Evolutionary conservation across 164 flowering plant species (phyloP), one percentile per base, ranked within the genome.

Genomic region (Stephania cephalantha): DNA sequence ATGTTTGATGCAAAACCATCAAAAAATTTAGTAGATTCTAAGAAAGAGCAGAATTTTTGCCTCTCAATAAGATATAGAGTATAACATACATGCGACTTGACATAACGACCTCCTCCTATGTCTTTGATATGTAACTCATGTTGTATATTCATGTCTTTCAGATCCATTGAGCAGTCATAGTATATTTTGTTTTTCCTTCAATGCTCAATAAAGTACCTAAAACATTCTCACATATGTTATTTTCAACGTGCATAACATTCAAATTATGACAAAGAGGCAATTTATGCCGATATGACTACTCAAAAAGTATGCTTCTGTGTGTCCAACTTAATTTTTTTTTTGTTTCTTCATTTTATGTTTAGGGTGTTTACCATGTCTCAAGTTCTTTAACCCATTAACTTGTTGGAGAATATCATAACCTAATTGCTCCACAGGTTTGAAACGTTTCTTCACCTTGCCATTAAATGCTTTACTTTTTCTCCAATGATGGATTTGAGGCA

Each of bases 1-100:
- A 55, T 55, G 18, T 55, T 55, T 13, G 20, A 71, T n/a, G 61
- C 61, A 71, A 20, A 46, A 2, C 73, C 73, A 71, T 71, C 35
- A 2, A n/a, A 42, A 71, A 71, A 71, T 53, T 71, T 71, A 8
- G 50, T 58, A 13, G 61, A n/a, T 50, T 68, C 35, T 46, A 68
- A 30, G 46, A 45, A 68, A 12, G 30, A 10, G 29, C 6, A 22
- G 1, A 48, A 46, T 20, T 20, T 35, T 48, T 9, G 10, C 15
- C 15, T 53, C 15, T 53, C 15, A 46, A 46, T 18, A n/a, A 6
- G 1, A 46, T 3, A 48, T 17, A 53, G 10, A 9, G 10, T 9
- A 9, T 53, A 53, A 9, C 58, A 12, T 53, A 3, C 58, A 9
- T 3, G 15, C 3, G 0, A 9, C 58, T 9, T 53, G 10, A 53